phyloP scores from a whole-genome alignment of 2,329 filamentous ascomycete genomes.

The Ascocoryne sarcoides region DNA sequence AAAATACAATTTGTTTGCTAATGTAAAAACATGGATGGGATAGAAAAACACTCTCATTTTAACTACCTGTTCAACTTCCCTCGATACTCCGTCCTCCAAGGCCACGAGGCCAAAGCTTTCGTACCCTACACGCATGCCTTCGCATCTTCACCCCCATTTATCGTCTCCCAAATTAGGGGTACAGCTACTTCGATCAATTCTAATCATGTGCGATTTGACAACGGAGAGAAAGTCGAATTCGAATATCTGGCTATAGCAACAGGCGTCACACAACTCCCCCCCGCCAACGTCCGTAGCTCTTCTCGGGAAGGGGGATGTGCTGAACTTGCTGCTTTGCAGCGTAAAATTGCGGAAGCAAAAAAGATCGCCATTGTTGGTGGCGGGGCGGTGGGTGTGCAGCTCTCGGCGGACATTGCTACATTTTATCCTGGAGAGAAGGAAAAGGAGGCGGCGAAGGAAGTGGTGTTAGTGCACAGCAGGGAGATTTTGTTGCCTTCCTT shows the following conservation, averaged over 20 bases:
- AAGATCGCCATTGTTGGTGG: slow-evolving; percentile 34
- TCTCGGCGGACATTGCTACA: slow-evolving; percentile 40
- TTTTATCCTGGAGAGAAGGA: no score
- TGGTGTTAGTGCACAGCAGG: slow-evolving; percentile 40
- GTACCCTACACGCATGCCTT: no score
- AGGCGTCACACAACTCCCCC: slow-evolving; percentile 29
- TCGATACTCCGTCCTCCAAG: no score
- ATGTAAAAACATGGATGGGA: no score
- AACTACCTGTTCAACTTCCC: no score
- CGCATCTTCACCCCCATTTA: no score
- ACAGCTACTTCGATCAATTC: no score
- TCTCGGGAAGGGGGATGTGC: slow-evolving; percentile 25
- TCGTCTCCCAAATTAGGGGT: no score
- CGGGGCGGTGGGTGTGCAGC: slow-evolving; percentile 41
- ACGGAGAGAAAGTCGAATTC: slow-evolving; percentile 32
- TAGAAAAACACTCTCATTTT: no score
- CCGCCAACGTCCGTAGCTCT: slow-evolving; percentile 26
- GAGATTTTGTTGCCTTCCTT: slow-evolving; percentile 34
- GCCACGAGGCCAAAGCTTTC: no score
- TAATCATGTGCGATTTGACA: no score
- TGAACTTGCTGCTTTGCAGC: slow-evolving; percentile 29
- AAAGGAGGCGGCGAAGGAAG: slow-evolving; percentile 38
- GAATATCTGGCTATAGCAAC: slow-evolving; percentile 37
- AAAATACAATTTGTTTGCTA: no score
- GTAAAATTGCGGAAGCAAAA: slow-evolving; percentile 20